These are phyloP conservation scores for Coemansia erecta DNA, from an alignment of 192 early-diverging fungal genomes.

Conservation along the genomic window DNA sequence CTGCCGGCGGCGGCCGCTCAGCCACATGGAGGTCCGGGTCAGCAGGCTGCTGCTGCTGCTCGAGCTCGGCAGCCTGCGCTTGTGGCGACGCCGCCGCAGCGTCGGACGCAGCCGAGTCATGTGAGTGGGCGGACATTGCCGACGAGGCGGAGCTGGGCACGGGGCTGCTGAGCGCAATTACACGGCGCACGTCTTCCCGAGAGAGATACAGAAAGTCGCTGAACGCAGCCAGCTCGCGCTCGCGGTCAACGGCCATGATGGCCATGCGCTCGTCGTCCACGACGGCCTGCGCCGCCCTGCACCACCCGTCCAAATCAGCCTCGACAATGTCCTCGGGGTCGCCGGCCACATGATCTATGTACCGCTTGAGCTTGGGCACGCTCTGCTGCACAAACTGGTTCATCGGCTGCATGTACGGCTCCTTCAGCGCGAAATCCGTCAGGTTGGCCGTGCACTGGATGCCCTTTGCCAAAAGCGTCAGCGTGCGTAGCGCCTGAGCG, in stretches of 20 bases:
- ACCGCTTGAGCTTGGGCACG: conserved; percentile 57
- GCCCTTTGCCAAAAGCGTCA: conserved; percentile 72
- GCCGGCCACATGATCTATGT: conserved; percentile 59
- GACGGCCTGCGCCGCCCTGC: background rate
- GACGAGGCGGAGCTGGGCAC: background rate
- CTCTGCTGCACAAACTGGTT: conserved; percentile 63
- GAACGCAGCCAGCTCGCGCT: conserved; percentile 42
- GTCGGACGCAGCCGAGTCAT: no score
- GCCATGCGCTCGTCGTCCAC: conserved; percentile 8
- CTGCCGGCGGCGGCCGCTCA: background rate
- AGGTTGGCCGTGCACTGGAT: conserved; percentile 69
- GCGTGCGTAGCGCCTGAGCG: conserved; percentile 55
- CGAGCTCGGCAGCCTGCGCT: no score
- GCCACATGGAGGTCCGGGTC: no score
- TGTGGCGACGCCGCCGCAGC: no score
- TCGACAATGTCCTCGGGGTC: conserved; percentile 1
- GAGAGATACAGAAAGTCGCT: conserved; percentile 29
- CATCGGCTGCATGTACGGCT: conserved; percentile 68
- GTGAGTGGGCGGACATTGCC: no score
- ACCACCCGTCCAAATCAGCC: background rate
- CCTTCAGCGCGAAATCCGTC: conserved; percentile 61
- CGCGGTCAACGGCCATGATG: conserved; percentile 20
- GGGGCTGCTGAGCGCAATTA: conserved; percentile 1
- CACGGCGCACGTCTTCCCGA: conserved; percentile 12
- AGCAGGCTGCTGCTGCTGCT: no score